Evolutionary conservation across 495 filamentous ascomycete species (phyloP), one percentile per base, ranked within the genome.

Genomic region (Tuber borchii): DNA sequence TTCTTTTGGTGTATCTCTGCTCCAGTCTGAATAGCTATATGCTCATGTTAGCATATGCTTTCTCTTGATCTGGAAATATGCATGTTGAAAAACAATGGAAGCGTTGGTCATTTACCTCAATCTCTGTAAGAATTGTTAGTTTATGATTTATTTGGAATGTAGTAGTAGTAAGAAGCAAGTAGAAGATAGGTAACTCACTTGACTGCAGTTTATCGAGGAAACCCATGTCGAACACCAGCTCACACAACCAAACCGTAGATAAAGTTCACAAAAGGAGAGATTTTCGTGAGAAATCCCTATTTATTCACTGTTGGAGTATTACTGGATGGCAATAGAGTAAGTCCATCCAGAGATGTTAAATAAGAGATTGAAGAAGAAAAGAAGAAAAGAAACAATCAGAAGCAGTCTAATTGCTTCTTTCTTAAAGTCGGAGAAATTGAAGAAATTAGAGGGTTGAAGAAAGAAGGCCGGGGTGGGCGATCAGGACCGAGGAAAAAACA

Each of bases 1-100:
- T 92, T 83, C 93, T 91, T 80, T 90, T 91, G 46, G 93, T 94
- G 86, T 97, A 97, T 70, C 93, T 90, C 85, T 97, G 91, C 85
- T 97, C 94, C 76, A 97, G 90, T 44, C 93, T 92, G 87, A 94
- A 95, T 81, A 97, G 89, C 87, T 97, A 93, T 78, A 93, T 56
- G 45, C 34, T 26, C 2, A 8, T 2, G 14, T 68, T 31, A 65
- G 56, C 6, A 16, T 31, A 65, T 20, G 72, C 26, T 65, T 70
- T 43, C 65, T 73, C 69, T 22, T 37, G 46, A 43, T 69, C 42
- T 34, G 44, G 39, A 43, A 45, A 61, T 56, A 51, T 17, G n/a
- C 16, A 61, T 40, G 31, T 22, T 42, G 31, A 26, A 70, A 44
- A 46, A 51, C 42, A 10, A 44, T 45, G 65, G 73, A 71, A 51